Evolutionary conservation across 352 stramenopile genomes (phyloP), one percentile per base, ranked within the genome.

Genomic region (Phytophthora pinifolia): DNA sequence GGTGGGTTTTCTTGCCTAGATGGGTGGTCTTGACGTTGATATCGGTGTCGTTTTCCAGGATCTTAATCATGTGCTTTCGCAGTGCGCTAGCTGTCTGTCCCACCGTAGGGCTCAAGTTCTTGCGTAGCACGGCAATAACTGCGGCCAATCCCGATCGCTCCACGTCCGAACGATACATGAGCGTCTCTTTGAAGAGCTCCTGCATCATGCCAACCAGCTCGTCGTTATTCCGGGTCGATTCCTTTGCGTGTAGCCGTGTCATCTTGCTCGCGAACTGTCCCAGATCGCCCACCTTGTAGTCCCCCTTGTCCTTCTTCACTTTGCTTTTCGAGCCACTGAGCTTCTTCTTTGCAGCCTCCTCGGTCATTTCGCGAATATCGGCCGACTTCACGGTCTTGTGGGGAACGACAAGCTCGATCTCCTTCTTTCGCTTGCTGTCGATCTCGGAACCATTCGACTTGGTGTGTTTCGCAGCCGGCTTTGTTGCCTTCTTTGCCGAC

Each of bases 171-270:
- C 79, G 74, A 46, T 79, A 86, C 49, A 94, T 77, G 27, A 71
- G 50, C 37, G 82, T 86, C 43, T 89, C 83, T 14, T 84, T 72
- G 46, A 94, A 88, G 8, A 94, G 62, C 43, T 79, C 41, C 17
- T 66, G 69, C 49, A 94, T 83, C 67, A 94, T 86, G n/a, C 64
- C 42, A 29, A 92, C 79, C 38, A 89, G 35, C 55, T 85, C 77
- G 30, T 89, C 78, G 27, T 88, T 89, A 58, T 86, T 88, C 56
- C 86, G 84, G 7, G 79, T 74, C 22, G 84, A 91, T 30, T 92
- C 84, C 39, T 86, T 83, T 15, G 65, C 62, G 10, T 83, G 61
- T 6, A 89, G 60, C 5, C 73, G 75, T 20, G 72, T 65, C 59
- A 94, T 79, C 45, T 86, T 87, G 25, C 50, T 85, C 6, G 74